A percentile compares a stretch with the other conserved stretches of the same genome.
Conservation (phyloP, 768 basidiomycete species). For the Leccinum disarticulatum region DNA sequence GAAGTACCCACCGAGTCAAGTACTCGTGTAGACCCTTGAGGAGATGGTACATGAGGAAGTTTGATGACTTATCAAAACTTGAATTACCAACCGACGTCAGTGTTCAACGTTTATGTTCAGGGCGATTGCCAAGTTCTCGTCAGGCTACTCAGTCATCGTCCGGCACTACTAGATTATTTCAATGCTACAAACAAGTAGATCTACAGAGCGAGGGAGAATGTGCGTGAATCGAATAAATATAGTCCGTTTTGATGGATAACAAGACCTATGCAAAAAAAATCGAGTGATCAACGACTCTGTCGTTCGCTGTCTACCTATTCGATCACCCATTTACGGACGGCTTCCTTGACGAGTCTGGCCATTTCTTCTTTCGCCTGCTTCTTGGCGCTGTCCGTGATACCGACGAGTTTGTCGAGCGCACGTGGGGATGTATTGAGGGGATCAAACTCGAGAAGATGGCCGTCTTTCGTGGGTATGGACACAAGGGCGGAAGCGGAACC, state of each 20-base stretch:
- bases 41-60: slow-evolving; percentile 79
- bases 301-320: slow-evolving; percentile 18
- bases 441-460: slow-evolving; percentile 82
- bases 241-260: not conserved
- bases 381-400: slow-evolving; percentile 80
- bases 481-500: slow-evolving; percentile 56
- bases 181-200: slow-evolving; percentile 20
- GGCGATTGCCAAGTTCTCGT: not conserved
- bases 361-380: slow-evolving; percentile 79
- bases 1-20: slow-evolving; percentile 63
- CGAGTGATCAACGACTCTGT: not conserved
- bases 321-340: slow-evolving; percentile 77
- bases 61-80: not conserved
- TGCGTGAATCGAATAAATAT: slow-evolving; percentile 17
- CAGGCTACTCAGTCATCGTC: not conserved
- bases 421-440: slow-evolving; percentile 72
- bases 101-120: not conserved
- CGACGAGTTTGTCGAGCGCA: slow-evolving; percentile 72
- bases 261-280: slow-evolving; percentile 4
- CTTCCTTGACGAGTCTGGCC: slow-evolving; percentile 66
- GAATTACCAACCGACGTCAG: not conserved
- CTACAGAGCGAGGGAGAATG: slow-evolving; percentile 7
- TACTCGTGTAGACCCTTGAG: slow-evolving; percentile 90
- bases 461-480: slow-evolving; percentile 78
- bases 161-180: slow-evolving; percentile 12